phyloP scores from a whole-genome alignment of 2,329 filamentous ascomycete species.

The Aspergillus quadricinctus region DNA sequence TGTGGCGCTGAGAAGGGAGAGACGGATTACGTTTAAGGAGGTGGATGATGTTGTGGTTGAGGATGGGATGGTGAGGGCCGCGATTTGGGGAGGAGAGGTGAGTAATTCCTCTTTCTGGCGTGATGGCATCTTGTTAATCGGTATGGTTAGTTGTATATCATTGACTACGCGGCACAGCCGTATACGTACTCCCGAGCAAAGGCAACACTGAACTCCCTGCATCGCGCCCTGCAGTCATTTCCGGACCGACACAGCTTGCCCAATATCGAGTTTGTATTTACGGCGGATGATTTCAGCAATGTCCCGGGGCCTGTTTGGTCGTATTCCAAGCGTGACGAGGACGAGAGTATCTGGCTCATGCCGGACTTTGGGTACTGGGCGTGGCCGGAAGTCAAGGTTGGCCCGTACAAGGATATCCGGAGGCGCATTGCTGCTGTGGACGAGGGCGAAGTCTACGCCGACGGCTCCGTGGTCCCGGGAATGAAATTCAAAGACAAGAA shows the following conservation, averaged over 20 bases:
- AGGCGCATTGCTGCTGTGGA: slow-evolving; percentile 36
- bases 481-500: slow-evolving; percentile 36
- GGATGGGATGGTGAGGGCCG: slow-evolving; percentile 35
- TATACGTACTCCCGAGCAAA: slow-evolving; percentile 34
- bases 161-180: slow-evolving; percentile 32
- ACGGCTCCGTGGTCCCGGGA: slow-evolving; percentile 13
- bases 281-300: slow-evolving; percentile 42
- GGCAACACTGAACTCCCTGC: slow-evolving; percentile 45
- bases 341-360: slow-evolving; percentile 46
- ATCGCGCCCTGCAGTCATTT: slow-evolving; percentile 44
- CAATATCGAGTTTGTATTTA: slow-evolving; percentile 49
- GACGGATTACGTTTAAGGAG: slow-evolving; percentile 30
- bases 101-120: slow-evolving; percentile 5
- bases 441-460: slow-evolving; percentile 19
- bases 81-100: slow-evolving; percentile 35
- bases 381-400: slow-evolving; percentile 47
- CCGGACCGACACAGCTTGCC: slow-evolving; percentile 39
- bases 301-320: slow-evolving; percentile 38
- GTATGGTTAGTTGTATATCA: slow-evolving; percentile 31
- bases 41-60: slow-evolving; percentile 29
- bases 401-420: slow-evolving; percentile 42
- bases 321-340: slow-evolving; percentile 39
- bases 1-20: slow-evolving; percentile 15
- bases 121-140: neutral
- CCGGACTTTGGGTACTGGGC: slow-evolving; percentile 53